Percentiles rank a stretch among this genome's conserved stretches.
Evolutionary conservation across 2,329 filamentous ascomycete genomes (phyloP).

Genomic region (Colletotrichum euphorbiae): DNA sequence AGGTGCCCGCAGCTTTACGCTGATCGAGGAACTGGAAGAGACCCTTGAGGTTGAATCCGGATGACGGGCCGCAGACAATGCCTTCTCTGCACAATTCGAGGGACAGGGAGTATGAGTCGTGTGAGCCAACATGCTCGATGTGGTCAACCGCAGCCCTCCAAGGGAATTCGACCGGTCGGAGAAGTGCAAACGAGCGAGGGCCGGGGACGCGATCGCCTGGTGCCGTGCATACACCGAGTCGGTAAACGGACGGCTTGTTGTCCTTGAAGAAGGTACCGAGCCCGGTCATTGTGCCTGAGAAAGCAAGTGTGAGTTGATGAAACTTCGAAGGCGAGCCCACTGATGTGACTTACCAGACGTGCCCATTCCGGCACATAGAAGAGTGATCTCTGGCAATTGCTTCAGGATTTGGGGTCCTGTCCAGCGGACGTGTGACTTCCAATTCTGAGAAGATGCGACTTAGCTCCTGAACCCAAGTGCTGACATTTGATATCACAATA

Average conservation of each 20-base stretch:
- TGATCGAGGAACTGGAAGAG: conserved; percentile 62
- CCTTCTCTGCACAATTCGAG: conserved; percentile 67
- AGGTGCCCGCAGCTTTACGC: conserved; percentile 56
- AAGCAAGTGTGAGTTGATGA: not conserved
- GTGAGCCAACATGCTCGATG: conserved; percentile 67
- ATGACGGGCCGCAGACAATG: conserved; percentile 70
- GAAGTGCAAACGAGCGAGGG: conserved; percentile 63
- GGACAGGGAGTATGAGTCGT: conserved; percentile 64
- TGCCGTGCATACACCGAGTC: conserved; percentile 66
- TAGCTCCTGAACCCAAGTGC: not conserved
- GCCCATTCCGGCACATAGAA: conserved; percentile 68
- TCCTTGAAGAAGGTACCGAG: conserved; percentile 63
- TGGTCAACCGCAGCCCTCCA: conserved; percentile 67
- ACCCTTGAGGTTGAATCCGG: conserved; percentile 68
- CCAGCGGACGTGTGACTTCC: conserved; percentile 67
- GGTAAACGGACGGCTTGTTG: conserved; percentile 59
- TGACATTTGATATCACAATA: rapidly evolving
- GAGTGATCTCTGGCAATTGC: conserved; percentile 66
- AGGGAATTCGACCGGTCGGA: conserved; percentile 65
- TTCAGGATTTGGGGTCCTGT: conserved; percentile 68
- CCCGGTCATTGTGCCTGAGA: conserved; percentile 58
- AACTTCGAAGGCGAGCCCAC: not conserved
- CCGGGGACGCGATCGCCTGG: conserved; percentile 69
- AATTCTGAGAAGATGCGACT: conserved; percentile 53
- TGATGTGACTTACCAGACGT: conserved; percentile 57